Evolutionary conservation across 129 eudicot species (phyloP), one percentile per base, ranked within the genome.

Genomic region (Glebionis coronaria): DNA sequence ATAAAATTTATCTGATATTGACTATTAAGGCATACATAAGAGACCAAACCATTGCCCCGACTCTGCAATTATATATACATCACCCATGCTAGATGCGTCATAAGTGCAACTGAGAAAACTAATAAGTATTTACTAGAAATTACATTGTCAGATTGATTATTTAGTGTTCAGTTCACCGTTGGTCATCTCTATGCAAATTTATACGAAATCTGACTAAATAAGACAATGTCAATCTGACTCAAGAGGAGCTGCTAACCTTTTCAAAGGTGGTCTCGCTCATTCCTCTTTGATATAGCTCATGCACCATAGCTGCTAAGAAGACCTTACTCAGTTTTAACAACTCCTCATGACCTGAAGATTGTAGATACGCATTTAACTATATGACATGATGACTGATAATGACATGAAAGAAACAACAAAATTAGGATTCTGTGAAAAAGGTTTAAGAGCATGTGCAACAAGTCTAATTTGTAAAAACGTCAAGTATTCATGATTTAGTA

Each of bases 251-350:
- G 71, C 19, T 64, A 68, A 90, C 99, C 99, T 94, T 87, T 70
- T 90, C 99, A 69, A 94, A 94, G 65, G 97, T 89, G 65, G 97
- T 94, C 78, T 94, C 97, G 18, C 97, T 78, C 99, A 90, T 90
- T 79, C 99, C 97, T 68, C 97, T 94, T 74, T 90, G 90, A 69
- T 94, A 82, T 44, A 87, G 88, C 75, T 94, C 99, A 68, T 90
- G 88, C 65, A 94, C 99, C 99, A 94, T 81, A 63, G 97, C 95
- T 35, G 99, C 90, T 85, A 94, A 79, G 80, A 90, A 87, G 64
- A 94, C 80, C 74, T 94, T 87, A 66, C 99, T 78, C 73, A 94
- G 75, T 80, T 81, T 42, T 93, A 82, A 56, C 82, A 84, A 29
- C 83, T 81, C 66, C 78, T 84, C 85, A 94, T 94, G 9, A 89